phyloP scores from a whole-genome alignment of 176 grass and related monocot genomes.

The Cenchrus purpureus region DNA sequence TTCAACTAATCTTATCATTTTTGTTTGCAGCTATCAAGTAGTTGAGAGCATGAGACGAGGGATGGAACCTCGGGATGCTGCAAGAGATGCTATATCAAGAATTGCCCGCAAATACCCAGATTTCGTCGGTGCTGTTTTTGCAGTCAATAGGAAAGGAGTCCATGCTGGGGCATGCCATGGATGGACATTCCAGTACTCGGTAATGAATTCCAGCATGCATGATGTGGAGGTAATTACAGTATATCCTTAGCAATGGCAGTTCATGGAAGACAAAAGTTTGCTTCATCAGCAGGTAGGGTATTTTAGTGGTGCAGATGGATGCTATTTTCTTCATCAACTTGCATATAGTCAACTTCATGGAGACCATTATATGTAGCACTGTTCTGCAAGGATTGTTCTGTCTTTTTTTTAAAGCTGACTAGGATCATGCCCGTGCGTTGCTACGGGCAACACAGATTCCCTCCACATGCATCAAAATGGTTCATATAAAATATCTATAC shows the following conservation, averaged over 20 bases:
- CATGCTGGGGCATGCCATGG: constrained; percentile 80
- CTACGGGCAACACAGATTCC: too few species aligned
- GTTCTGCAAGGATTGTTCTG: background rate
- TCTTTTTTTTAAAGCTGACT: background rate
- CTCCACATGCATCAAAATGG: too few species aligned
- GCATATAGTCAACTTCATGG: too few species aligned
- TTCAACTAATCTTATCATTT: background rate
- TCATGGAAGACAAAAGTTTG: constrained; percentile 1
- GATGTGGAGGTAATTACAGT: constrained; percentile 84
- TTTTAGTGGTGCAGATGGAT: background rate
- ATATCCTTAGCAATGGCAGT: constrained; percentile 39
- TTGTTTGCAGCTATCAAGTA: constrained; percentile 73
- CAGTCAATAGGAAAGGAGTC: constrained; percentile 61
- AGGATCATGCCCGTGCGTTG: too few species aligned
- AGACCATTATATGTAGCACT: background rate
- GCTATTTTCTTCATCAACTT: background rate
- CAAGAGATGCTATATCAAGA: constrained; percentile 80
- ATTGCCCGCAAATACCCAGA: constrained; percentile 75
- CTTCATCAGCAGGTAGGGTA: background rate
- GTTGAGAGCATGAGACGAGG: constrained; percentile 93
- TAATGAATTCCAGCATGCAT: constrained; percentile 70
- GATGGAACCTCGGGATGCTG: constrained; percentile 70
- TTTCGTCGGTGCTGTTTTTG: constrained; percentile 82
- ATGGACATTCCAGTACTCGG: constrained; percentile 91
- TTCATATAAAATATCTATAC: too few species aligned